phyloP scores from a whole-genome alignment of 768 basidiomycete genomes.

The Leccinellum albellum region DNA sequence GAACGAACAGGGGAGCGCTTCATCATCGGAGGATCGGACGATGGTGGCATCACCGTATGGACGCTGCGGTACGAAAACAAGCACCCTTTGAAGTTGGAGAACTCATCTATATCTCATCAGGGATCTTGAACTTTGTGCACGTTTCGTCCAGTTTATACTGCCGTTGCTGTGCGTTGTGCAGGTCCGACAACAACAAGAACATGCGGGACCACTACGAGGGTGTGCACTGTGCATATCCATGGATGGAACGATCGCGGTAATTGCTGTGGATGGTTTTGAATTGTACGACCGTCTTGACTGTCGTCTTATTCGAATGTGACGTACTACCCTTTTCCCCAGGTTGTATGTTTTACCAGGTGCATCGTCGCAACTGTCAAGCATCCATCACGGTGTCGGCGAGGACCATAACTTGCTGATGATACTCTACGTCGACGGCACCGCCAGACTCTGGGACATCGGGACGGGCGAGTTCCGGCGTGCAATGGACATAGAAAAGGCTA shows the following conservation, averaged over 20 bases:
- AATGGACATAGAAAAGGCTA: slow-evolving; percentile 70
- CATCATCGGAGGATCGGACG: slow-evolving; percentile 72
- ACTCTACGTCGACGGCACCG: slow-evolving; percentile 70
- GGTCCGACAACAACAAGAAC: slow-evolving; percentile 43
- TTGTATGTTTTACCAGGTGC: slow-evolving; percentile 81
- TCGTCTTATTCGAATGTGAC: neutral
- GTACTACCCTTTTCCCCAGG: slow-evolving; percentile 37
- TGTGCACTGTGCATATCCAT: slow-evolving; percentile 68
- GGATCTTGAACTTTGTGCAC: slow-evolving; percentile 58
- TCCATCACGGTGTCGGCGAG: slow-evolving; percentile 56
- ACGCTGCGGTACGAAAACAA: slow-evolving; percentile 47
- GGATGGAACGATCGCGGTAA: slow-evolving; percentile 82
- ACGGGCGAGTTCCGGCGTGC: slow-evolving; percentile 84
- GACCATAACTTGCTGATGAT: slow-evolving; percentile 64
- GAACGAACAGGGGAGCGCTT: slow-evolving; percentile 56
- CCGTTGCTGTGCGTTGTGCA: slow-evolving; percentile 59
- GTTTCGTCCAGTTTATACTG: slow-evolving; percentile 70
- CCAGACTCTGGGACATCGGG: slow-evolving; percentile 83
- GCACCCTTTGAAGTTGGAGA: neutral
- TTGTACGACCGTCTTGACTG: slow-evolving; percentile 52
- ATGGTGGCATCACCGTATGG: slow-evolving; percentile 79
- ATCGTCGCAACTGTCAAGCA: slow-evolving; percentile 54
- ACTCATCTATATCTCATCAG: slow-evolving; percentile 33
- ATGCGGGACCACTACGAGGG: slow-evolving; percentile 55
- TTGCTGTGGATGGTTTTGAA: slow-evolving; percentile 69